These are phyloP conservation scores for Basipetospora chlamydospora DNA, from an alignment of 2,329 filamentous ascomycete genomes.

Conservation along the genomic window DNA sequence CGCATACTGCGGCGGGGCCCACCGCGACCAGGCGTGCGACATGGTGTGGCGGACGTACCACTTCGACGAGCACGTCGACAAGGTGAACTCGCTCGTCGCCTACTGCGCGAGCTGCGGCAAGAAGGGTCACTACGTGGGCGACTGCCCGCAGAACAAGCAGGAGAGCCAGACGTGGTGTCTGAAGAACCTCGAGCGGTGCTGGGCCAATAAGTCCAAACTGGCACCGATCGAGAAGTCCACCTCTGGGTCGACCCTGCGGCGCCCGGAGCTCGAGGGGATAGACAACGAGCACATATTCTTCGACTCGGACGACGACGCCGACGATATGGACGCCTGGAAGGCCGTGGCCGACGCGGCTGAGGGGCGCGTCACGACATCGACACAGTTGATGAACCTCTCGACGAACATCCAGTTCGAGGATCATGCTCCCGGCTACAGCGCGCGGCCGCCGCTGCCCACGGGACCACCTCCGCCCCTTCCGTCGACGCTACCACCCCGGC, in stretches of 20 bases:
- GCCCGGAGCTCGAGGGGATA: constrained; percentile 2
- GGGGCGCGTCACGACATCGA: too few relatives aligned
- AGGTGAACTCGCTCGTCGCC: constrained; percentile 29
- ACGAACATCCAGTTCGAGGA: constrained; percentile 3
- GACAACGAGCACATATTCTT: constrained; percentile 2
- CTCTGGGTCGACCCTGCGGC: neutral
- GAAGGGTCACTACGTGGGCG: constrained; percentile 39
- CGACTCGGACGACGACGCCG: constrained; percentile 3
- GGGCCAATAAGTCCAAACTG: constrained; percentile 1
- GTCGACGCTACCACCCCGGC: too few relatives aligned
- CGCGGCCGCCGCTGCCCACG: neutral
- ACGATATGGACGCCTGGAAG: too few relatives aligned
- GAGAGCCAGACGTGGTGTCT: constrained; percentile 37
- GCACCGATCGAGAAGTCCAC: constrained; percentile 2
- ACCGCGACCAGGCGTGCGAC: constrained; percentile 45
- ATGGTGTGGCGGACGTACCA: constrained; percentile 44
- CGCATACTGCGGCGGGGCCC: constrained; percentile 41
- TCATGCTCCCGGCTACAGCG: neutral
- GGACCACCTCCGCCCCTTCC: neutral
- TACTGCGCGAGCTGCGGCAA: constrained; percentile 43
- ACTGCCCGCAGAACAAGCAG: constrained; percentile 25
- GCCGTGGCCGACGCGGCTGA: too few relatives aligned
- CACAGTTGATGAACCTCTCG: too few relatives aligned
- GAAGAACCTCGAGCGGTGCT: constrained; percentile 28
- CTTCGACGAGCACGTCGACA: constrained; percentile 18